Conservation (phyloP, 2,329 filamentous ascomycete species). For the Aspergillus sp. region DNA sequence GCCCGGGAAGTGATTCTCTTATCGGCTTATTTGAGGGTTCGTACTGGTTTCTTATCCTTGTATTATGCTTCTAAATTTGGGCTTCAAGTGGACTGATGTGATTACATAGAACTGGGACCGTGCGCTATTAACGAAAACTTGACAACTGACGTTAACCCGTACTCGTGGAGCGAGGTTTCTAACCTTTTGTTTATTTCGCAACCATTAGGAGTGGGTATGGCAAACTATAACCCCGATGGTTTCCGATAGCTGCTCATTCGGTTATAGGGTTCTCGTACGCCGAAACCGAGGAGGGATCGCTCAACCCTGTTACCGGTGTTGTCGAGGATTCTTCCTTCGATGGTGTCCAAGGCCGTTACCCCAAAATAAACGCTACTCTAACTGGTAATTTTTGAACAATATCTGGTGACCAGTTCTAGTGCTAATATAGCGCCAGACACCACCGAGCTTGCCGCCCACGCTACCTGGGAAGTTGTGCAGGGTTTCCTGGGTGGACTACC, state of each 20-base stretch:
- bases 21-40: constrained; percentile 44
- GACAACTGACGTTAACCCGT: constrained; percentile 54
- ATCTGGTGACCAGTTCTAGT: background rate
- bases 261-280: constrained; percentile 35
- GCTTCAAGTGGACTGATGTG: constrained; percentile 14
- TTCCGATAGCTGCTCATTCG: background rate
- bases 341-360: constrained; percentile 48
- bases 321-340: constrained; percentile 47
- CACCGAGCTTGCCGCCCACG: constrained; percentile 56
- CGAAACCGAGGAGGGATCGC: constrained; percentile 38
- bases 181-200: constrained; percentile 64
- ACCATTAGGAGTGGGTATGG: constrained; percentile 56
- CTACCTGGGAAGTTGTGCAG: constrained; percentile 57
- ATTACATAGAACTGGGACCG: constrained; percentile 40
- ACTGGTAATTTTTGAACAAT: constrained; percentile 32
- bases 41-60: background rate
- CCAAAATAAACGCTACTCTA: constrained; percentile 50
- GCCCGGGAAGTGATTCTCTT: constrained; percentile 43
- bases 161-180: constrained; percentile 60
- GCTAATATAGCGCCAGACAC: constrained; percentile 41
- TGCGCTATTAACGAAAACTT: constrained; percentile 46
- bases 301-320: constrained; percentile 45
- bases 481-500: constrained; percentile 53
- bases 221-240: background rate
- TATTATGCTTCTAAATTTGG: background rate